A percentile compares a stretch with the other conserved stretches of the same genome.
Conservation (phyloP, 257 asterid species). For the Nicotiana tomentosiformis region DNA sequence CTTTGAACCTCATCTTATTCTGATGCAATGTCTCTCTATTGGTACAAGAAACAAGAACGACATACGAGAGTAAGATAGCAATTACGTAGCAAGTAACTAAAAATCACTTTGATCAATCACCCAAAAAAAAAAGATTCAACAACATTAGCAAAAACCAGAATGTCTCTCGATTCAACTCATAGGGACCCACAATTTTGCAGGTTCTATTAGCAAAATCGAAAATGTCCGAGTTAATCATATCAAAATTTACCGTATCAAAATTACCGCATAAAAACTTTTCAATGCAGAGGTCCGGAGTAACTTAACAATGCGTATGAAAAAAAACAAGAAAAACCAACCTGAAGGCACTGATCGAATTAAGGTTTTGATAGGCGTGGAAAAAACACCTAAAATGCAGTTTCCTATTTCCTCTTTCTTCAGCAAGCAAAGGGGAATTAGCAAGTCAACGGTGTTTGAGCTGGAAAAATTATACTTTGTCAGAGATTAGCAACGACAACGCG, state of each 20-base stretch:
- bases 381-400: constrained; percentile 9
- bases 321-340: background rate
- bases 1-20: background rate
- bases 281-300: background rate
- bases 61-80: background rate
- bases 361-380: background rate
- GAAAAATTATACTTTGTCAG: background rate
- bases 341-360: background rate
- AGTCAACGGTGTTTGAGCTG: constrained; percentile 3
- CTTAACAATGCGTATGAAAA: background rate
- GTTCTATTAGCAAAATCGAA: background rate
- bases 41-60: background rate
- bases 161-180: background rate
- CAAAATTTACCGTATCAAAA: background rate
- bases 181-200: background rate
- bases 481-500: background rate
- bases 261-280: background rate
- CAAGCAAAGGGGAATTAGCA: background rate
- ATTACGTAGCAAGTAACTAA: background rate
- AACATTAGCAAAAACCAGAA: background rate
- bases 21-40: background rate
- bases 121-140: background rate
- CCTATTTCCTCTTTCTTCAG: background rate
- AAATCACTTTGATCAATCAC: background rate
- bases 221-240: background rate